These are phyloP conservation scores for Asterochloris sp. DNA, from an alignment of 139 green algal species.

Conservation along the genomic window DNA sequence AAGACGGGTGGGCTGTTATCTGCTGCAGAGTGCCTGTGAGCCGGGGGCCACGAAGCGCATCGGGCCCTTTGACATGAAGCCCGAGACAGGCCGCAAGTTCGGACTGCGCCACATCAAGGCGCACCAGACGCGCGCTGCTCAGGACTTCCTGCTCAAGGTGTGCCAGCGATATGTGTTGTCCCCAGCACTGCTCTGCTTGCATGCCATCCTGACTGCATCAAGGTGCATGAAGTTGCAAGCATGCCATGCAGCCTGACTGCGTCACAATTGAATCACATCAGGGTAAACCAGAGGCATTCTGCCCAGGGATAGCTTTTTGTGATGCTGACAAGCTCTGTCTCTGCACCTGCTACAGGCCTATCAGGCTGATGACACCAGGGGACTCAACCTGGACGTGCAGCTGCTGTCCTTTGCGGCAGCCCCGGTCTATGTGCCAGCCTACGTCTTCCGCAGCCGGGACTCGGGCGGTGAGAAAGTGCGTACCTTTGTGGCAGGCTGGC, in stretches of 20 bases:
- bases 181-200: too few species aligned
- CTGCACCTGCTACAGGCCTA: too few species aligned
- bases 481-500: conserved; percentile 9
- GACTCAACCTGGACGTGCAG: conserved; percentile 1
- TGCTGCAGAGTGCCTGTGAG: too few species aligned
- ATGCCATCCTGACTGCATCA: too few species aligned
- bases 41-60: background rate
- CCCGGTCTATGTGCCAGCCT: background rate
- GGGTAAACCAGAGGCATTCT: too few species aligned
- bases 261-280: too few species aligned
- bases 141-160: background rate
- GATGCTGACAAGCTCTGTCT: too few species aligned
- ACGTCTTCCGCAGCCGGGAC: conserved; percentile 1
- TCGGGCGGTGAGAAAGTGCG: conserved; percentile 2
- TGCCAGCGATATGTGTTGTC: background rate
- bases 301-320: too few species aligned
- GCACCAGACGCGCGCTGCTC: background rate
- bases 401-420: conserved; percentile 1
- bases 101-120: background rate
- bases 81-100: background rate
- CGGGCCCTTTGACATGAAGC: conserved; percentile 2
- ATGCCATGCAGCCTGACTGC: too few species aligned
- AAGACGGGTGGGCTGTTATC: too few species aligned
- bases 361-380: background rate
- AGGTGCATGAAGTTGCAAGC: too few species aligned